Percentiles rank a stretch among this genome's conserved stretches.
Conservation (phyloP, 2,329 filamentous ascomycete genomes). For the Fusarium sp. region DNA sequence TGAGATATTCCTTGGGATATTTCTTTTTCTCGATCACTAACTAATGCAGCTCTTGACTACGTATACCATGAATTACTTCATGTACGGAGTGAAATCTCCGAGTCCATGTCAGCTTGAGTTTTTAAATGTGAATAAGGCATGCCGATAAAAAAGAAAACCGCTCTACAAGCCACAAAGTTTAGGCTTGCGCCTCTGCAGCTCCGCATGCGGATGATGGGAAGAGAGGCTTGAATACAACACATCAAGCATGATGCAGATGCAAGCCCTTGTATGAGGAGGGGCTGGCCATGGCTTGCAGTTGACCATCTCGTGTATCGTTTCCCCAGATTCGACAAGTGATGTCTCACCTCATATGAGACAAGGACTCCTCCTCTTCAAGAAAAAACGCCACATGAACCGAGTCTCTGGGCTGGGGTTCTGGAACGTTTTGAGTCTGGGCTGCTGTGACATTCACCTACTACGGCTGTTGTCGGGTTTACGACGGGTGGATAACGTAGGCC, state of each 20-base stretch:
- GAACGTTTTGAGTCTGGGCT: not conserved
- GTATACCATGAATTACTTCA: not conserved
- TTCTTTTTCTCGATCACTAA: not conserved
- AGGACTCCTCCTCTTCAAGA: not conserved
- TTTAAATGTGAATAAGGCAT: not conserved
- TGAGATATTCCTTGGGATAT: not conserved
- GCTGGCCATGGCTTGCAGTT: not conserved
- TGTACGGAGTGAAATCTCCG: not conserved
- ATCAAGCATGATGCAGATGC: not conserved
- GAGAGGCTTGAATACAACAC: not conserved
- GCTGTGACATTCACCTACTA: not conserved
- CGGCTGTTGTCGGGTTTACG: not conserved
- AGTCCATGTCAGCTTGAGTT: not conserved
- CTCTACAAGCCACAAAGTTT: not conserved
- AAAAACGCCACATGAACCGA: not conserved
- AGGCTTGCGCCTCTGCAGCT: not conserved
- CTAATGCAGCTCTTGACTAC: not conserved
- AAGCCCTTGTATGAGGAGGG: not conserved
- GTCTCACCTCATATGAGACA: not conserved
- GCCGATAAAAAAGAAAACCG: not conserved
- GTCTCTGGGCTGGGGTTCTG: not conserved
- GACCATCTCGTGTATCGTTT: not conserved
- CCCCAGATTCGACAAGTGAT: not conserved
- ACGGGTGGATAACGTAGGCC: not conserved
- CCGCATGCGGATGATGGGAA: conserved; percentile 15